Evolutionary conservation across 2,329 filamentous ascomycete species (phyloP).

Genomic region (Colletotrichum sp.): DNA sequence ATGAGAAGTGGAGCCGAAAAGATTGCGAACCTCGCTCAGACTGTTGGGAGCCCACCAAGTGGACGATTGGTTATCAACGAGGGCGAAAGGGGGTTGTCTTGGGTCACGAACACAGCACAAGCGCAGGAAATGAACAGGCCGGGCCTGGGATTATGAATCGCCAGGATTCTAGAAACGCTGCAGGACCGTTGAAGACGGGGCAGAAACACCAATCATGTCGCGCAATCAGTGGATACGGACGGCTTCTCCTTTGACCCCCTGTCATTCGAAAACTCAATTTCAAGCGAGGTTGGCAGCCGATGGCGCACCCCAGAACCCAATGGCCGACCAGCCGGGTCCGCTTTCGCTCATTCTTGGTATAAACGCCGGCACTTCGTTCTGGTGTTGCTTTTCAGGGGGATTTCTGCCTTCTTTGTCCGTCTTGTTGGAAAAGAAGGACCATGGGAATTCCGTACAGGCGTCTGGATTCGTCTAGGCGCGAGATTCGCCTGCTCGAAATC

Average conservation of each 20-base stretch:
- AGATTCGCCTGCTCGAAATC: slow-evolving; percentile 38
- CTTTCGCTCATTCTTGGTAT: slow-evolving; percentile 18
- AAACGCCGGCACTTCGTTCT: slow-evolving; percentile 18
- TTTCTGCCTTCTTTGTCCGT: background rate
- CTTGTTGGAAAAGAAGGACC: background rate
- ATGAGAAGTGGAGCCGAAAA: background rate
- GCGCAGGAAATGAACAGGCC: background rate
- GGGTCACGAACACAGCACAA: background rate
- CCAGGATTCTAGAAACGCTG: background rate
- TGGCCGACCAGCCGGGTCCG: background rate
- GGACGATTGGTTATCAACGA: background rate
- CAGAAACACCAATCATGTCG: background rate
- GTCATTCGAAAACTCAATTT: background rate
- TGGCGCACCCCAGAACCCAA: background rate
- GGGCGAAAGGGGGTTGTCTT: background rate
- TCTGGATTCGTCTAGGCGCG: slow-evolving; percentile 27
- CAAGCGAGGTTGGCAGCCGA: background rate
- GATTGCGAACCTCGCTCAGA: background rate
- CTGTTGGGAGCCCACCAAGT: background rate
- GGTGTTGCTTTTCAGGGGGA: background rate
- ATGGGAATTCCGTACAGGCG: slow-evolving; percentile 16
- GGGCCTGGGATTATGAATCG: background rate
- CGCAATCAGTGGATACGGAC: background rate
- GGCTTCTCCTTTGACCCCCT: background rate
- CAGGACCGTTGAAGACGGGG: background rate